Evolutionary conservation across 768 basidiomycete genomes (phyloP).

Genomic region (Trametes sanguinea): DNA sequence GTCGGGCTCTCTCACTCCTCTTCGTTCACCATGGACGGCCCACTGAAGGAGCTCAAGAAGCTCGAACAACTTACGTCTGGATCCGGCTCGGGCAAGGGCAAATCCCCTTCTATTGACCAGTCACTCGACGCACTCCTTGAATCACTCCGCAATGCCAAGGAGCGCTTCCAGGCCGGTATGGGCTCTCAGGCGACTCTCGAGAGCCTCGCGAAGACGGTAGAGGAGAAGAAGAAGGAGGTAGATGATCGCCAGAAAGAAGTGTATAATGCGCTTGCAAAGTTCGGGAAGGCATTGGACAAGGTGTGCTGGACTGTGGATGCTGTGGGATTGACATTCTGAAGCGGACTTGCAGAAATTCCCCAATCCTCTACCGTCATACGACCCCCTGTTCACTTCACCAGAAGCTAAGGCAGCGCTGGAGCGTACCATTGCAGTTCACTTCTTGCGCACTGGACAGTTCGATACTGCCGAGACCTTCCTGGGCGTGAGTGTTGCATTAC

Average conservation of each 20-base stretch:
- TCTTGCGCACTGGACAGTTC: conserved; percentile 82
- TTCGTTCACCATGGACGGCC: conserved; percentile 58
- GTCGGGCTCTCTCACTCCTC: neutral
- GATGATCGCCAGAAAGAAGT: conserved; percentile 90
- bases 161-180: conserved; percentile 49
- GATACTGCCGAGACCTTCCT: conserved; percentile 75
- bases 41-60: conserved; percentile 77
- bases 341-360: conserved; percentile 42
- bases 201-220: conserved; percentile 58
- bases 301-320: conserved; percentile 34
- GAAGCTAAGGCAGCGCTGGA: conserved; percentile 64
- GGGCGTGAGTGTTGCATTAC: conserved; percentile 45
- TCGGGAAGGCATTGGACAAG: conserved; percentile 92
- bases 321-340: neutral
- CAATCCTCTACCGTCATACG: conserved; percentile 66
- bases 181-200: conserved; percentile 51
- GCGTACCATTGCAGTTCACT: conserved; percentile 70
- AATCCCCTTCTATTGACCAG: conserved; percentile 53
- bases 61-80: conserved; percentile 63
- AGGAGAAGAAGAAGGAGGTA: conserved; percentile 77
- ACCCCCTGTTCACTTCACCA: conserved; percentile 64
- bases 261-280: conserved; percentile 70
- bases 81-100: conserved; percentile 47
- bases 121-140: conserved; percentile 67
- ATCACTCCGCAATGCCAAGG: conserved; percentile 57